Evolutionary conservation across 768 basidiomycete species (phyloP).

Genomic region (Dendrothele bispora): DNA sequence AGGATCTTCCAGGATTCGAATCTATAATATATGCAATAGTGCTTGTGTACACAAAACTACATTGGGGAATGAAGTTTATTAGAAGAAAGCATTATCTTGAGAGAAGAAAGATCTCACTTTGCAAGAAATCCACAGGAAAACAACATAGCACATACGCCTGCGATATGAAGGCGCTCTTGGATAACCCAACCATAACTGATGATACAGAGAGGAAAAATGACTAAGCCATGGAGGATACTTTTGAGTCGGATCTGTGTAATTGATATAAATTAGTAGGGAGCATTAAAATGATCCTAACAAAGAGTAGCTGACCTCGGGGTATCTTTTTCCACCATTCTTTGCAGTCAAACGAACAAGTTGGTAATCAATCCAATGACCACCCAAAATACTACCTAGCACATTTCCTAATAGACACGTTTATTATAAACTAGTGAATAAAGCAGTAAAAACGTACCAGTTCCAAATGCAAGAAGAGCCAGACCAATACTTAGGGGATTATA

Average conservation of each 20-base stretch:
- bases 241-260: conserved; percentile 64
- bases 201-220: conserved; percentile 59
- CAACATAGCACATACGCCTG: conserved; percentile 68
- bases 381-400: conserved; percentile 52
- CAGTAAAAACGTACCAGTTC: conserved; percentile 50
- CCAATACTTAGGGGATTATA: conserved; percentile 74
- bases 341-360: conserved; percentile 42
- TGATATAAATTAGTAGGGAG: background rate
- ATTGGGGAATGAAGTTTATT: no score
- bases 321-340: conserved; percentile 43
- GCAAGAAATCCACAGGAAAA: conserved; percentile 74
- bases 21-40: conserved; percentile 82
- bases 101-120: conserved; percentile 55
- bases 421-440: background rate
- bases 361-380: conserved; percentile 60
- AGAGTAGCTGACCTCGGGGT: conserved; percentile 59
- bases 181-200: conserved; percentile 78
- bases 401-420: conserved; percentile 33
- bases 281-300: conserved; percentile 1
- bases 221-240: conserved; percentile 58
- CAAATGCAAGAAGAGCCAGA: conserved; percentile 72
- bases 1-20: conserved; percentile 78
- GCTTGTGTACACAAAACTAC: conserved; percentile 37
- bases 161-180: conserved; percentile 59
- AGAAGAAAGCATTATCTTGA: no score